Evolutionary conservation across 176 grass and related monocot species (phyloP).

Genomic region (Calamus simplicifolius): DNA sequence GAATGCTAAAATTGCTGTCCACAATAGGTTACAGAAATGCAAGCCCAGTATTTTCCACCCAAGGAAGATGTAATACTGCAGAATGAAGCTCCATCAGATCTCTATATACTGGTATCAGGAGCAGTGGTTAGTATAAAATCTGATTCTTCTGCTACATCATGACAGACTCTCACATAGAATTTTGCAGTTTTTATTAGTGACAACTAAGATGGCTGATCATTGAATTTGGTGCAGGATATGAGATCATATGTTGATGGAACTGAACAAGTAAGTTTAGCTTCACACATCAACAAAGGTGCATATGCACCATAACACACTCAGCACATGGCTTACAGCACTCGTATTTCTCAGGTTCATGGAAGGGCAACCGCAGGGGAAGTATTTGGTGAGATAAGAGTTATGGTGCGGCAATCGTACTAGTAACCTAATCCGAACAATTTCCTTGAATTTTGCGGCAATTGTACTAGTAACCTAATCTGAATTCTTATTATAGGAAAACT

Average conservation of each 20-base stretch:
- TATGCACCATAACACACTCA: too few relatives aligned
- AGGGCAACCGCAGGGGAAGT: slow-evolving; percentile 13
- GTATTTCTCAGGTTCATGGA: slow-evolving; percentile 7
- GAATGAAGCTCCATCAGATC: slow-evolving; percentile 15
- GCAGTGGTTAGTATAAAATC: slow-evolving; percentile 14
- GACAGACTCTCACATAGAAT: too few relatives aligned
- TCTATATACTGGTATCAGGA: slow-evolving; percentile 22
- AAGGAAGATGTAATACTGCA: slow-evolving; percentile 23
- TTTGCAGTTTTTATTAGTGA: too few relatives aligned
- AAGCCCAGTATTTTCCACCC: slow-evolving; percentile 16
- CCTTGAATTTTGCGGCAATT: too few relatives aligned
- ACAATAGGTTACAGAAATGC: slow-evolving; percentile 17
- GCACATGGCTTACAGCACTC: too few relatives aligned
- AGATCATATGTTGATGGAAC: slow-evolving; percentile 29
- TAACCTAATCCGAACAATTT: too few relatives aligned
- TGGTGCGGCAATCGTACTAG: too few relatives aligned
- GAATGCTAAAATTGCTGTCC: not conserved
- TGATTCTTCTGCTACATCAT: not conserved
- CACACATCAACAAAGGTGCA: too few relatives aligned
- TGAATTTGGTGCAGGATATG: slow-evolving; percentile 33
- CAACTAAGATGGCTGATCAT: not conserved
- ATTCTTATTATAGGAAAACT: too few relatives aligned
- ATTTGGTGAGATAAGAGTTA: slow-evolving; percentile 15
- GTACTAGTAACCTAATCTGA: too few relatives aligned
- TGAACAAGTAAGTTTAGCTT: slow-evolving; percentile 29